Percentiles rank a stretch among this genome's conserved stretches.
phyloP scores from a whole-genome alignment of 805 yeast genomes.

The Priceomyces carsonii region DNA sequence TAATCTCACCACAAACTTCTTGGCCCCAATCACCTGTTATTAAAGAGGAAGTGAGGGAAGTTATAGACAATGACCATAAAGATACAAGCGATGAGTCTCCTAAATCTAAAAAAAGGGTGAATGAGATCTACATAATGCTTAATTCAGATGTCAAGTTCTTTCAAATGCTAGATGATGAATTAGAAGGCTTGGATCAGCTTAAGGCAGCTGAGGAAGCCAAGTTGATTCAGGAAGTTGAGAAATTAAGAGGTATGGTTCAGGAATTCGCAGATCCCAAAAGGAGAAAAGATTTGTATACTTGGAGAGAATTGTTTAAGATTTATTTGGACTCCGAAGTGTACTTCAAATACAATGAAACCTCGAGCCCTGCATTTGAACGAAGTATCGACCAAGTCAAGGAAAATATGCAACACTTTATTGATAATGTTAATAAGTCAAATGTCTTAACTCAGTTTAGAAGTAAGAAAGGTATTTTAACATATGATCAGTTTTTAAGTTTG shows the following conservation, averaged over 20 bases:
- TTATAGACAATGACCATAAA: slow-evolving; percentile 9
- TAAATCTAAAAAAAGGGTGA: slow-evolving; percentile 18
- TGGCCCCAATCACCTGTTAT: slow-evolving; percentile 9
- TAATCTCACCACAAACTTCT: slow-evolving; percentile 28
- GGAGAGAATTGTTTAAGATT: slow-evolving; percentile 68
- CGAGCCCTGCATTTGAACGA: slow-evolving; percentile 43
- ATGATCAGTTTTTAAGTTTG: slow-evolving; percentile 50
- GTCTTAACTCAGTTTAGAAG: slow-evolving; percentile 44
- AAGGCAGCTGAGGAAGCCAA: slow-evolving; percentile 42
- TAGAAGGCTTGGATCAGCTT: slow-evolving; percentile 48
- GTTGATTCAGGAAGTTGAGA: slow-evolving; percentile 43
- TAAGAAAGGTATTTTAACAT: slow-evolving; percentile 46
- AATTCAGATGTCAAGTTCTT: slow-evolving; percentile 63
- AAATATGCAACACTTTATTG: slow-evolving; percentile 43
- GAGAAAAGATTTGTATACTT: slow-evolving; percentile 56
- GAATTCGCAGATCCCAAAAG: slow-evolving; percentile 37
- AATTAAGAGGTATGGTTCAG: slow-evolving; percentile 40
- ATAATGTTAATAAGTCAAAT: slow-evolving; percentile 37
- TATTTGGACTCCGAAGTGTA: slow-evolving; percentile 70
- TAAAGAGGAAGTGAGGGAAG: slow-evolving; percentile 4
- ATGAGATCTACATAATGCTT: slow-evolving; percentile 44
- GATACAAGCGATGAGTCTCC: too few relatives aligned
- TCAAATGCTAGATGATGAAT: slow-evolving; percentile 55
- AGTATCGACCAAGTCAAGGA: slow-evolving; percentile 46
- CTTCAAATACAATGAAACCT: slow-evolving; percentile 50